These are phyloP conservation scores for Paramecium pentaurelia DNA, from an alignment of 73 alveolate species.

Conservation along the genomic window DNA sequence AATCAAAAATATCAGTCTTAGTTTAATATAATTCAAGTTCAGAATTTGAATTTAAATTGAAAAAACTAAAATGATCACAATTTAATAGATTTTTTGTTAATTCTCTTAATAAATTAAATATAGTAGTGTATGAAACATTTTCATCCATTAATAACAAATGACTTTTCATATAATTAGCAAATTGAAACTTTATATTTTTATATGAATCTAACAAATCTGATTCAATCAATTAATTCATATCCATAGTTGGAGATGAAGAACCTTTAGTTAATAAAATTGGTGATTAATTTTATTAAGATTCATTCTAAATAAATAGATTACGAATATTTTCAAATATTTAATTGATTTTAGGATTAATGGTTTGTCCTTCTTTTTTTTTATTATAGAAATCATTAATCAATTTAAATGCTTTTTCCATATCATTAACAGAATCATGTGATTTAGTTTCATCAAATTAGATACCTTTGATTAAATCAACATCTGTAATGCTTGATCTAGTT, in stretches of 20 bases:
- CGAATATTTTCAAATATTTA: not conserved
- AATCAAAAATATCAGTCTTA: not conserved
- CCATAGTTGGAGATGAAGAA: not conserved
- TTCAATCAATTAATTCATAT: not conserved
- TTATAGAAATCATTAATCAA: not conserved
- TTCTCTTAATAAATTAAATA: not conserved
- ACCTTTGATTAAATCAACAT: not conserved
- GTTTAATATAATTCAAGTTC: not conserved
- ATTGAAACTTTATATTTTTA: not conserved
- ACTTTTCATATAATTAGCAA: not conserved
- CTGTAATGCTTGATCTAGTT: constrained; percentile 24
- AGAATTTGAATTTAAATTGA: not conserved
- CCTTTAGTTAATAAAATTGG: not conserved
- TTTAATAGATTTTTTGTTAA: not conserved
- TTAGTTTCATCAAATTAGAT: not conserved
- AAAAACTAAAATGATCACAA: constrained; percentile 23
- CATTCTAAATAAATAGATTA: not conserved
- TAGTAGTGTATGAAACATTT: not conserved
- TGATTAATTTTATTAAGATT: not conserved
- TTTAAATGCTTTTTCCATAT: constrained; percentile 14
- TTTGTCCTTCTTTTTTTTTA: not conserved
- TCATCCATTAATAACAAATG: constrained; percentile 39
- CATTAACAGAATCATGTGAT: not conserved
- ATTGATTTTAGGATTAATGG: not conserved
- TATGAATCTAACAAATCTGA: not conserved